Conservation (phyloP, 176 grass and related monocot genomes). For the Bothriochloa decipiens region DNA sequence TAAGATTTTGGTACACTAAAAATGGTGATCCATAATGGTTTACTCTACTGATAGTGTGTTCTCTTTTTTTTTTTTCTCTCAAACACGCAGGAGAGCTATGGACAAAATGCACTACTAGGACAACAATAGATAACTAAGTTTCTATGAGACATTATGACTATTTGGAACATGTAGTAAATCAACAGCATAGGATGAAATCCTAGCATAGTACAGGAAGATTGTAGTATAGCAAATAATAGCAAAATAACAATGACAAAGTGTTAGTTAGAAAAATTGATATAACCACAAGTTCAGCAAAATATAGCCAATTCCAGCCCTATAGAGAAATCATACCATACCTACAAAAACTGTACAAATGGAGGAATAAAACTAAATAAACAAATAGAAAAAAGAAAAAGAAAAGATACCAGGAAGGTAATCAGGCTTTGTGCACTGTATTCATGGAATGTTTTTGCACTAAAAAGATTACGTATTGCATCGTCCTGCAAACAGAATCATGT, state of each 20-base stretch:
- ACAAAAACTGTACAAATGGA: not conserved
- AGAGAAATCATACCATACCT: not conserved
- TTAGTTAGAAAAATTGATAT: not conserved
- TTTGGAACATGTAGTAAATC: conserved; percentile 25
- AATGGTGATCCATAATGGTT: conserved; percentile 1
- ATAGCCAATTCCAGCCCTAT: not conserved
- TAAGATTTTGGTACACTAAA: not conserved
- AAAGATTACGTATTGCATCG: conserved; percentile 98
- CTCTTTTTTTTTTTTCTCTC: not conserved
- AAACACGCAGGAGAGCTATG: not conserved
- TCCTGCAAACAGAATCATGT: conserved; percentile 60
- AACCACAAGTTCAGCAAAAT: not conserved
- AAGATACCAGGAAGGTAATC: conserved; percentile 88
- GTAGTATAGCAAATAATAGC: not conserved
- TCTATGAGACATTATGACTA: not conserved
- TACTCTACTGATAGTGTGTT: not conserved
- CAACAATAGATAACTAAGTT: not conserved
- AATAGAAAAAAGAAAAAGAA: conserved; percentile 29
- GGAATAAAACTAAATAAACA: not conserved
- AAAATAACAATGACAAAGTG: not conserved
- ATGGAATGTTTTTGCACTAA: conserved; percentile 99
- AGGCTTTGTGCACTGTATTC: conserved; percentile 98
- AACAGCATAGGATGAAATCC: conserved; percentile 31
- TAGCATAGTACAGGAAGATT: not conserved
- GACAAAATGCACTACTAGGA: conserved; percentile 12